phyloP scores from a whole-genome alignment of 1,284 basidiomycete species.

The Rhodotorula sp. region DNA sequence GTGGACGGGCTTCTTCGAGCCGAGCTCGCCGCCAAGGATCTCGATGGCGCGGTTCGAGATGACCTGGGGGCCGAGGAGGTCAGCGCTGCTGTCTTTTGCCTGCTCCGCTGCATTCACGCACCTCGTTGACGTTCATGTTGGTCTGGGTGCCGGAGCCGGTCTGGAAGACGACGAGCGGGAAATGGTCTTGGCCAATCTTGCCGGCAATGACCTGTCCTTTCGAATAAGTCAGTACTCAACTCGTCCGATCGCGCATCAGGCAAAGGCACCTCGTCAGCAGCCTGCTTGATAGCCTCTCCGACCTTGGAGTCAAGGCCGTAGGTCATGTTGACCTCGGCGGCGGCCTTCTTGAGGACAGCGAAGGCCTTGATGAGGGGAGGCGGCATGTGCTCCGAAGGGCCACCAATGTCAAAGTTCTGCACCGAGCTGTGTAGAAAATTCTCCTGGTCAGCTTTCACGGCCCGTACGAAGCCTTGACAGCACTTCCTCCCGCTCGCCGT shows the following conservation, averaged over 20 bases:
- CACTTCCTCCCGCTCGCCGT: background rate
- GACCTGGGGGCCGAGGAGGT: conserved; percentile 59
- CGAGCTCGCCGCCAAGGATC: conserved; percentile 89
- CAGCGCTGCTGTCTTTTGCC: background rate
- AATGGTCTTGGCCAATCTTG: conserved; percentile 81
- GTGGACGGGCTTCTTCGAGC: conserved; percentile 96
- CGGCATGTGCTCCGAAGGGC: conserved; percentile 86
- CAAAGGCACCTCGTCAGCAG: conserved; percentile 80
- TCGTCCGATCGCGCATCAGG: background rate
- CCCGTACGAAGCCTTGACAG: too few relatives aligned
- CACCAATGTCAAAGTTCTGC: conserved; percentile 99
- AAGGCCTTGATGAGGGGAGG: conserved; percentile 95
- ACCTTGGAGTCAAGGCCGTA: conserved; percentile 91
- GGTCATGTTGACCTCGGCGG: conserved; percentile 81
- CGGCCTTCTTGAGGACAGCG: conserved; percentile 96
- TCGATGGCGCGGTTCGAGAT: conserved; percentile 99
- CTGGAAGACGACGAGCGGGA: conserved; percentile 98
- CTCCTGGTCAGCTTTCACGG: background rate
- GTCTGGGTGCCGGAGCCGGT: conserved; percentile 98
- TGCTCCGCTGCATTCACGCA: conserved; percentile 41
- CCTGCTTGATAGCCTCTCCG: conserved; percentile 83
- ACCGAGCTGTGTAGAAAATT: conserved; percentile 62
- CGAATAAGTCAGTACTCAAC: background rate
- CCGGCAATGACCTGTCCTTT: conserved; percentile 80
- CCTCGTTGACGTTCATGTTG: conserved; percentile 99